Base-by-base conservation (phyloP, 768 basidiomycete species). In the Serendipita sp. region DNA sequence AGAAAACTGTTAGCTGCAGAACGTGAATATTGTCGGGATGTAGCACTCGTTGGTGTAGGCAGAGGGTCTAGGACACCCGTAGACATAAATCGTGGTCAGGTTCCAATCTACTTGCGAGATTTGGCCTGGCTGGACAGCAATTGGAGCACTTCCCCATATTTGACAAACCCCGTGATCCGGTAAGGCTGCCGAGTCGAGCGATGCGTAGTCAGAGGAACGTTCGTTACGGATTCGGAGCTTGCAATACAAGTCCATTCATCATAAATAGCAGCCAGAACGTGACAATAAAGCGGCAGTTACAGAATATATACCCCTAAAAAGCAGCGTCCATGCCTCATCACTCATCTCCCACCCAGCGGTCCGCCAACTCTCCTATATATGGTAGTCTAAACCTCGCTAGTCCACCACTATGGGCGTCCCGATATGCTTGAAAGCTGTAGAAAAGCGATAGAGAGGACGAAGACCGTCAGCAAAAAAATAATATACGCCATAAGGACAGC, bases 271-370 rank as follows among this genome's bases (percentile, higher is more conserved):
- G 13, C 5, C 5, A 40, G 40, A 40, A 40, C 40, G 40, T 13
- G 40, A 40, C 40, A 40, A 40, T 40, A 40, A 40, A 40, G 40
- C 40, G 40, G 40, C 40, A 5, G 40, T 40, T 40, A 40, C 40
- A 40, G 40, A 40, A 40, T 40, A 40, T 40, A 40, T 40, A 40
- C 13, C 6, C 6, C 6, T 40, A 40, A 40, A 40, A 23, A 23
- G 23, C 23, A 23, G 15, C 44, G 44, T 45, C 48, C 48, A 52
- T 5, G 5, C 8, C 55, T n/a, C n/a, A 37, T 37, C 36, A 84
- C 70, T 87, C 86, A 66, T 84, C 86, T 8, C 75, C 74, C 10
- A 89, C 76, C 85, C 87, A 88, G 64, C 76, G 74, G 66, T 86
- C 85, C 13, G 87, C 88, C 11, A 86, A 70, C 27, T 76, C 74